These are phyloP conservation scores for Pseudopithomyces maydicus DNA, from an alignment of 2,329 filamentous ascomycete species.

Conservation along the genomic window DNA sequence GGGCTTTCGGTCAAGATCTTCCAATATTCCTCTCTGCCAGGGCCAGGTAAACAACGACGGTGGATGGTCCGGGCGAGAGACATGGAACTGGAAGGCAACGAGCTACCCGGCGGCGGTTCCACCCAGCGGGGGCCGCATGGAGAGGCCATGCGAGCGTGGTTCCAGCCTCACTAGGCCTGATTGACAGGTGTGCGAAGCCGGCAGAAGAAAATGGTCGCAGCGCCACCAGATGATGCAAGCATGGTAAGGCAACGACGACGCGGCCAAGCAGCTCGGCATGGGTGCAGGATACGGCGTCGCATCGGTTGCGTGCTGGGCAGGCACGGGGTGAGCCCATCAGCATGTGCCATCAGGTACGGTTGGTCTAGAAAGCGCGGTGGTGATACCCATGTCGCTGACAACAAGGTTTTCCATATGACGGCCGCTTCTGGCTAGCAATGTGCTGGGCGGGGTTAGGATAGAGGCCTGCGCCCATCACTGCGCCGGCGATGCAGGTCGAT, in stretches of 20 bases:
- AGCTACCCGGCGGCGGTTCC: constrained; percentile 16
- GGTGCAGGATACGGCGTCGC: constrained; percentile 27
- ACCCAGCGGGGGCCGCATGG: constrained; percentile 19
- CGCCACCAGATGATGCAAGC: constrained; percentile 25
- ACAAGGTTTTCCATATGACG: constrained; percentile 23
- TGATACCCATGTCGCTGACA: constrained; percentile 29
- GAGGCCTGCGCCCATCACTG: constrained; percentile 24
- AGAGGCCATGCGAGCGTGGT: constrained; percentile 17
- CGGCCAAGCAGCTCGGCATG: constrained; percentile 22
- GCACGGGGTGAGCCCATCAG: constrained; percentile 17
- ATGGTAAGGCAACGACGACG: constrained; percentile 21
- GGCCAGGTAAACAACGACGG: constrained; percentile 27
- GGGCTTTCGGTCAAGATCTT: constrained; percentile 27
- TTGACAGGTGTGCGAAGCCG: constrained; percentile 19
- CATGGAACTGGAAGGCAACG: constrained; percentile 28
- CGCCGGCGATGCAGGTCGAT: constrained; percentile 9
- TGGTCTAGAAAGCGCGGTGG: constrained; percentile 25
- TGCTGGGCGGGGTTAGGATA: constrained; percentile 21
- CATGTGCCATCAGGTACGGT: constrained; percentile 19
- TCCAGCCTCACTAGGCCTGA: constrained; percentile 25
- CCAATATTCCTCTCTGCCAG: constrained; percentile 30
- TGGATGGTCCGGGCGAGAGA: constrained; percentile 24
- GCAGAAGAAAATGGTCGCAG: constrained; percentile 23
- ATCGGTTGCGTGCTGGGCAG: constrained; percentile 22
- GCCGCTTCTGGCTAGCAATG: constrained; percentile 31